A percentile compares a stretch with the other conserved stretches of the same genome.
Conservation (phyloP, 2,329 filamentous ascomycete genomes). For the Immersiporthe knoxdaviesiana region DNA sequence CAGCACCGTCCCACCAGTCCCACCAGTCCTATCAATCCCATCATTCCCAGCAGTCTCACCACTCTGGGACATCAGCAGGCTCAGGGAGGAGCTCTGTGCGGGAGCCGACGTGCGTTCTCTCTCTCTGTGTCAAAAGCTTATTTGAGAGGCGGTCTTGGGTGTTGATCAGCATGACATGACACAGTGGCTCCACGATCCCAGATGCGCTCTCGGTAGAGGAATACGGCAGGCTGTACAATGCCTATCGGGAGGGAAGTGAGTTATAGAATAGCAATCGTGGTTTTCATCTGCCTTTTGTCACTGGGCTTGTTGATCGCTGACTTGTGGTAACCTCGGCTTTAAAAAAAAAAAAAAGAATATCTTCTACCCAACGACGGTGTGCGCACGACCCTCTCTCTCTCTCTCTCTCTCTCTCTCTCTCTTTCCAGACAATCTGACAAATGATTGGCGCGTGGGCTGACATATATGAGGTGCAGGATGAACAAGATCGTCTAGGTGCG, state of each 20-base stretch:
- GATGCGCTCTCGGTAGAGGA: slow-evolving; percentile 17
- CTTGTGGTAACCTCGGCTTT: too few species aligned
- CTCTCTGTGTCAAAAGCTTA: background rate
- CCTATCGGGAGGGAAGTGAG: slow-evolving; percentile 23
- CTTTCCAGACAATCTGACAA: too few species aligned
- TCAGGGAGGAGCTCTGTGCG: slow-evolving; percentile 5
- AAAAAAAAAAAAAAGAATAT: slow-evolving; percentile 18
- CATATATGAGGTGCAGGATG: background rate
- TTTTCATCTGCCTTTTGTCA: too few species aligned
- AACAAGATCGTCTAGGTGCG: slow-evolving; percentile 22
- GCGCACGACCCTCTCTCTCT: background rate
- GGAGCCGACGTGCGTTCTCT: slow-evolving; percentile 3
- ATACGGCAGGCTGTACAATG: slow-evolving; percentile 17
- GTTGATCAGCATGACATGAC: background rate
- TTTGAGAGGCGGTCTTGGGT: background rate
- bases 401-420: too few species aligned
- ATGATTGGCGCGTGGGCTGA: background rate
- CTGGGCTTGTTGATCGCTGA: too few species aligned
- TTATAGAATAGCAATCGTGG: background rate
- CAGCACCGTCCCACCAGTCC: slow-evolving; percentile 13
- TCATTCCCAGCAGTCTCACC: background rate
- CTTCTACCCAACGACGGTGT: slow-evolving; percentile 23
- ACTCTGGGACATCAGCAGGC: background rate
- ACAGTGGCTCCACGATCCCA: slow-evolving; percentile 18
- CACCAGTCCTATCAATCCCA: background rate